Evolutionary conservation across 2,329 filamentous ascomycete genomes (phyloP).

Genomic region (Colletotrichum tamarilloi): DNA sequence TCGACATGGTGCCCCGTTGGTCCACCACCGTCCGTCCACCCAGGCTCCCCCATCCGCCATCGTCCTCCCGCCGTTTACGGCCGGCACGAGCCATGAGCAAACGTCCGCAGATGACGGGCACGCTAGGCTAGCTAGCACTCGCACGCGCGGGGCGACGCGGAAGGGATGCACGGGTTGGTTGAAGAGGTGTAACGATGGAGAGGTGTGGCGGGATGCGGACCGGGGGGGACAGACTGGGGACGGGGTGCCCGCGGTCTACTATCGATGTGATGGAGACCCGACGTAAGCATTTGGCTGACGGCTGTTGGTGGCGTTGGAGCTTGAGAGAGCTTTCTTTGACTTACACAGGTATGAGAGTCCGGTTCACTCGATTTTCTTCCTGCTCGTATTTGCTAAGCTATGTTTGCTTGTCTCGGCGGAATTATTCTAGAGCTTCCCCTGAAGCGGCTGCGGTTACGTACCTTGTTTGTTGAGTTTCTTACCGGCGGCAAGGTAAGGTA

Average conservation of each 20-base stretch:
- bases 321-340: neutral
- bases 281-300: neutral
- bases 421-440: neutral
- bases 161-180: neutral
- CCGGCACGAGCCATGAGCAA: constrained; percentile 32
- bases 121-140: constrained; percentile 11
- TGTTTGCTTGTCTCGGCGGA: constrained; percentile 2
- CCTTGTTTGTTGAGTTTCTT: neutral
- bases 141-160: constrained; percentile 24
- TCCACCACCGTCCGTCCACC: neutral
- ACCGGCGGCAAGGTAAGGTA: neutral
- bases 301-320: constrained; percentile 15
- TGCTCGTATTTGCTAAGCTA: constrained; percentile 9
- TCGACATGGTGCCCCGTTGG: constrained; percentile 25
- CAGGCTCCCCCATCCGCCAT: neutral
- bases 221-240: neutral
- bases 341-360: constrained; percentile 15
- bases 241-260: neutral
- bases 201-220: constrained; percentile 11
- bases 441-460: neutral
- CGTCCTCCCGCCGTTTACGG: constrained; percentile 19
- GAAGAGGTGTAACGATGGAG: neutral
- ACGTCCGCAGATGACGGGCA: constrained; percentile 15
- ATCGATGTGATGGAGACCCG: neutral
- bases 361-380: neutral